Conservation (phyloP, 768 basidiomycete species). For the Agaricus sinodeliciosus region DNA sequence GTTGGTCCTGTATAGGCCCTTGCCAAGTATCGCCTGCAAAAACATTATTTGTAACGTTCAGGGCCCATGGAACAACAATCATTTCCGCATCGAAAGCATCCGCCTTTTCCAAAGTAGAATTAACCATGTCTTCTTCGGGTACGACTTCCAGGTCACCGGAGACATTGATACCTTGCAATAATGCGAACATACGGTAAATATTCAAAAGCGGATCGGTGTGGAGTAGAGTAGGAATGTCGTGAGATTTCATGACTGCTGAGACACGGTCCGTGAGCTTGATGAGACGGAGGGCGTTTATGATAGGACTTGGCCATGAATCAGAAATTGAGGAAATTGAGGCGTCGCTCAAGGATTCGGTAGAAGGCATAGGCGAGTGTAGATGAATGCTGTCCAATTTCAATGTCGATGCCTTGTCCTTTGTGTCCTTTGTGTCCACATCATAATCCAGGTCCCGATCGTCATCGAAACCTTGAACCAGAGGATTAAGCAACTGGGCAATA, state of each 20-base stretch:
- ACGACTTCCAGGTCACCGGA: conserved; percentile 67
- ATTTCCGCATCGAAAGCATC: conserved; percentile 54
- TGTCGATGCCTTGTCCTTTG: not conserved
- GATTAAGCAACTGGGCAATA: conserved; percentile 74
- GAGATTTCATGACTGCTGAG: conserved; percentile 83
- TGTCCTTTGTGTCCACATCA: not conserved
- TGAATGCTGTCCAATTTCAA: not conserved
- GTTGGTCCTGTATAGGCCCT: not conserved
- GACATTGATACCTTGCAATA: conserved; percentile 62
- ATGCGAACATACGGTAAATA: conserved; percentile 72
- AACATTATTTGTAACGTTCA: conserved; percentile 10
- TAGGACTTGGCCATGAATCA: conserved; percentile 19
- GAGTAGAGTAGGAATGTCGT: conserved; percentile 58
- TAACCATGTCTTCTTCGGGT: conserved; percentile 65
- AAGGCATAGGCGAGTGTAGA: not conserved
- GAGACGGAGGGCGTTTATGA: conserved; percentile 74
- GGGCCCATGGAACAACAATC: conserved; percentile 78
- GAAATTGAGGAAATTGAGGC: not conserved
- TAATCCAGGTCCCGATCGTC: conserved; percentile 2
- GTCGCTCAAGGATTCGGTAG: not conserved
- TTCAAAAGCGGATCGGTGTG: conserved; percentile 66
- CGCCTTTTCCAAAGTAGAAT: conserved; percentile 66
- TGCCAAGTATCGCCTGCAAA: conserved; percentile 4
- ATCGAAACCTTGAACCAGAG: conserved; percentile 15
- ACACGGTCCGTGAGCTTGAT: conserved; percentile 85